Evolutionary conservation across 2,329 filamentous ascomycete genomes (phyloP).

Genomic region (Pseudogymnoascus sp.): DNA sequence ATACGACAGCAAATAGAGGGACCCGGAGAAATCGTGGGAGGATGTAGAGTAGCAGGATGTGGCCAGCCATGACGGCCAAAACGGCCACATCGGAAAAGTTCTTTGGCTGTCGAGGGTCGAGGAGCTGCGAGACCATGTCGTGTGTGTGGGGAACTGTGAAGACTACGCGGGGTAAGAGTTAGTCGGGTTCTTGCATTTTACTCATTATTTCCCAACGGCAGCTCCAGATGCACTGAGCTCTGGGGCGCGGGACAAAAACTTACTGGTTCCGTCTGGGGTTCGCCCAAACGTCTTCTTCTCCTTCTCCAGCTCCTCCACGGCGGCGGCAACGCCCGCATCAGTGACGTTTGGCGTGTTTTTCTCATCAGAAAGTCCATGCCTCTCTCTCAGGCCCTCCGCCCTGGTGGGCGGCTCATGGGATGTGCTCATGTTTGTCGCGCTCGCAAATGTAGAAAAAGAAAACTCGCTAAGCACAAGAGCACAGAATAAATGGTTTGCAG

Average conservation of each 20-base stretch:
- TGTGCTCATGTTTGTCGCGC: constrained; percentile 2
- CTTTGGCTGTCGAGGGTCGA: constrained; percentile 92
- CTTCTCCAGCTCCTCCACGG: constrained; percentile 34
- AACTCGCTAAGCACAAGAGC: constrained; percentile 4
- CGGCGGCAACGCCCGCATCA: background rate
- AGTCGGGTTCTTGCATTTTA: constrained; percentile 11
- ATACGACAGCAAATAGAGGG: constrained; percentile 73
- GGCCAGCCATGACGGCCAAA: constrained; percentile 66
- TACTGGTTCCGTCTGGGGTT: constrained; percentile 85
- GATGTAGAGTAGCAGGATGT: constrained; percentile 66
- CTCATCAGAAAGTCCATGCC: background rate
- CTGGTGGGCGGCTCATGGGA: constrained; percentile 7
- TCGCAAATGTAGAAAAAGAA: background rate
- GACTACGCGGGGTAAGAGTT: constrained; percentile 46
- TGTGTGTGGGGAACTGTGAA: constrained; percentile 94
- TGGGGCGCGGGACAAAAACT: constrained; percentile 32
- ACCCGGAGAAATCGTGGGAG: constrained; percentile 65
- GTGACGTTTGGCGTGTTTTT: background rate
- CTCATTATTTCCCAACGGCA: background rate
- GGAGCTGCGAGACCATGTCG: constrained; percentile 97
- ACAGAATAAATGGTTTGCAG: constrained; percentile 7
- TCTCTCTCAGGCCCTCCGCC: constrained; percentile 8
- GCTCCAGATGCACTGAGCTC: background rate
- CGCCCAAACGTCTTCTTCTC: constrained; percentile 80
- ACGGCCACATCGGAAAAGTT: constrained; percentile 82